Evolutionary conservation across 2,329 filamentous ascomycete genomes (phyloP).

Genomic region (Microascus cirrosus): DNA sequence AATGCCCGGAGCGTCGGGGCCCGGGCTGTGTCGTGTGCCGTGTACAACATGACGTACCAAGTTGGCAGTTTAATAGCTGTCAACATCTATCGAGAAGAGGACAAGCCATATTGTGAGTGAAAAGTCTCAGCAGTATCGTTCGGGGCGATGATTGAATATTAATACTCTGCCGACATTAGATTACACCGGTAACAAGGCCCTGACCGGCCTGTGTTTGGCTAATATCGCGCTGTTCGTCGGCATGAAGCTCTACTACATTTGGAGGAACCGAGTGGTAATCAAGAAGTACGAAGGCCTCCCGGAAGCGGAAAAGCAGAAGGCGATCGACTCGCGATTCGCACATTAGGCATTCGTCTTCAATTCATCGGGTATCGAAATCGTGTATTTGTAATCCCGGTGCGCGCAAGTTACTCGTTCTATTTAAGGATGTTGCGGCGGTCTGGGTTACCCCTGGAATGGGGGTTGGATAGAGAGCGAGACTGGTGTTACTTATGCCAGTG

Average conservation of each 20-base stretch:
- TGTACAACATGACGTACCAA: constrained; percentile 39
- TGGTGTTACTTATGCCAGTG: too few species aligned
- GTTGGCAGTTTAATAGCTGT: constrained; percentile 18
- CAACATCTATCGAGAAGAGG: constrained; percentile 30
- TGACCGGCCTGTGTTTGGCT: constrained; percentile 33
- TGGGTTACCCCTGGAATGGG: too few species aligned
- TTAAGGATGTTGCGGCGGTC: too few species aligned
- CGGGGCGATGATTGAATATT: not conserved
- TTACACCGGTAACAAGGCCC: constrained; percentile 32
- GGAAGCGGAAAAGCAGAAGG: not conserved
- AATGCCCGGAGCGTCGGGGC: constrained; percentile 49
- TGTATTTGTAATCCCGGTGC: too few species aligned
- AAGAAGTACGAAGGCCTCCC: not conserved
- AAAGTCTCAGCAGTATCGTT: not conserved
- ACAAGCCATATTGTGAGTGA: constrained; percentile 12
- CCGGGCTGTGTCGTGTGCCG: constrained; percentile 42
- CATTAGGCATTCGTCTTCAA: too few species aligned
- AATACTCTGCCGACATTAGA: constrained; percentile 24
- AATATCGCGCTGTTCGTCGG: constrained; percentile 37
- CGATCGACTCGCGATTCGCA: not conserved
- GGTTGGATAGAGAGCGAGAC: too few species aligned
- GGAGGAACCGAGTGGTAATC: constrained; percentile 25
- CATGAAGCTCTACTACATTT: constrained; percentile 41
- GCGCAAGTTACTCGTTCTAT: too few species aligned
- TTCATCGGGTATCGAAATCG: too few species aligned